Conservation (phyloP, 345 rosid genomes). For the Hypericum androsaemum region DNA sequence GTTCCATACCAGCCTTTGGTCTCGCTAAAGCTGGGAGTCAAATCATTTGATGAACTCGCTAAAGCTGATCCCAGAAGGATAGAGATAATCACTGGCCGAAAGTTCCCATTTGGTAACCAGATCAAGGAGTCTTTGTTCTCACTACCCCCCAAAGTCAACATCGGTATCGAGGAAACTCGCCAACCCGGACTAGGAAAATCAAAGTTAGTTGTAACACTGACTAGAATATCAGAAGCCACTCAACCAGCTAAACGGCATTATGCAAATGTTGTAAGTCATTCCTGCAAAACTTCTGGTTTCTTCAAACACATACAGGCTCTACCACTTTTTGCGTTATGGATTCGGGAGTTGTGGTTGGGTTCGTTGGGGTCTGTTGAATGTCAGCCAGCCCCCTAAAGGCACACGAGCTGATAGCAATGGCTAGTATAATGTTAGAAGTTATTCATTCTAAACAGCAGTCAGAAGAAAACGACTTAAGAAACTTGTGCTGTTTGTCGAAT, state of each 20-base stretch:
- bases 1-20: slow-evolving; percentile 6
- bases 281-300: neutral
- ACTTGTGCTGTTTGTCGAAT: neutral
- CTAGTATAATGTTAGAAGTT: no score
- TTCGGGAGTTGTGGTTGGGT: no score
- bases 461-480: neutral
- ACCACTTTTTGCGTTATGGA: no score
- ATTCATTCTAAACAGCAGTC: no score
- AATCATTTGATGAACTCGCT: slow-evolving; percentile 73
- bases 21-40: slow-evolving; percentile 67
- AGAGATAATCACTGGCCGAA: slow-evolving; percentile 86
- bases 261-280: slow-evolving; percentile 72
- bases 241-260: slow-evolving; percentile 63
- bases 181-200: slow-evolving; percentile 48
- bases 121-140: slow-evolving; percentile 81
- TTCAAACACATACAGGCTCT: no score
- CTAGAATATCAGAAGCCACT: slow-evolving; percentile 52
- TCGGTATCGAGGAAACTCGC: slow-evolving; percentile 53
- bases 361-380: no score
- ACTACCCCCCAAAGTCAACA: slow-evolving; percentile 73
- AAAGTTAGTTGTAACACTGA: slow-evolving; percentile 54
- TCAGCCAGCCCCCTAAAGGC: no score
- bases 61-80: slow-evolving; percentile 94
- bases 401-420: no score
- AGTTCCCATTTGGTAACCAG: slow-evolving; percentile 92